Percentiles rank a stretch among this genome's conserved stretches.
phyloP scores from a whole-genome alignment of 148 eudicot genomes.

The Polygonum maritimum region DNA sequence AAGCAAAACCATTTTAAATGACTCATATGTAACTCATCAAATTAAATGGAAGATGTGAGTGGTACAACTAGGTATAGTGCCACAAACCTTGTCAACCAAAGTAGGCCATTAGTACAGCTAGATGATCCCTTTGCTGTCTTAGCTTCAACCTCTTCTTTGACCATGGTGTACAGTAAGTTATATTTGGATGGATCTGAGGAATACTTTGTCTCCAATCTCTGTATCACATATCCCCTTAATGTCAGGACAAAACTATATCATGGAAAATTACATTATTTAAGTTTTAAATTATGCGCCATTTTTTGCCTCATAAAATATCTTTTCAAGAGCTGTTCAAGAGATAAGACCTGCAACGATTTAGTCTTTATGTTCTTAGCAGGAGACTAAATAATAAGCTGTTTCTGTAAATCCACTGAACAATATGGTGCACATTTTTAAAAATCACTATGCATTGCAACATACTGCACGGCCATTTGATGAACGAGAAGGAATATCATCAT shows the following conservation, averaged over 20 bases:
- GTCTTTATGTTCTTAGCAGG: not conserved
- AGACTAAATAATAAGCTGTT: not conserved
- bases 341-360: not conserved
- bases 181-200: slow-evolving; percentile 55
- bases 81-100: slow-evolving; percentile 83
- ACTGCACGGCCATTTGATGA: not conserved
- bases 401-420: not conserved
- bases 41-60: not conserved
- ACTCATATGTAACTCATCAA: not conserved
- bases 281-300: not conserved
- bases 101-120: slow-evolving; percentile 89
- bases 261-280: not conserved
- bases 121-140: slow-evolving; percentile 81
- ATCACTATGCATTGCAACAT: not conserved
- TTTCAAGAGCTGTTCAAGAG: not conserved
- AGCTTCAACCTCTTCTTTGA: slow-evolving; percentile 83
- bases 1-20: not conserved
- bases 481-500: not conserved
- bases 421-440: not conserved
- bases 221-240: slow-evolving; percentile 16
- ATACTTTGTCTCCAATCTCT: slow-evolving; percentile 83
- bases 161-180: slow-evolving; percentile 64
- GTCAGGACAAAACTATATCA: not conserved
- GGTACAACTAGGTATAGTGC: not conserved
- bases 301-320: not conserved